phyloP scores from a whole-genome alignment of 176 grass and related monocot species.

The Zea luxurians region DNA sequence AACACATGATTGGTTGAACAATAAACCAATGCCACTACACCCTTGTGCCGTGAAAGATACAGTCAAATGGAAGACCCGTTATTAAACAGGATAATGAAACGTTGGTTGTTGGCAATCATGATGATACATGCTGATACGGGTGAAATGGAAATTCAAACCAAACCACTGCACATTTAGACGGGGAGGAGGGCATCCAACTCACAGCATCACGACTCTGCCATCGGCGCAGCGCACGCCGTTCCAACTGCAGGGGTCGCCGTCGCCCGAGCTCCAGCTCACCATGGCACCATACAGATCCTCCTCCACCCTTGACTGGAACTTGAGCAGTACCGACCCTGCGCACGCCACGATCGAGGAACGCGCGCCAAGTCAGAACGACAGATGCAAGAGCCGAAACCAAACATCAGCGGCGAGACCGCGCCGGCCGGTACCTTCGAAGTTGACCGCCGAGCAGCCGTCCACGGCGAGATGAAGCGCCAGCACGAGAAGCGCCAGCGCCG shows the following conservation, averaged over 20 bases:
- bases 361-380: constrained; percentile 16
- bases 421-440: constrained; percentile 66
- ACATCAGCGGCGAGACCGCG: background rate
- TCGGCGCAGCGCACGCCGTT: constrained; percentile 58
- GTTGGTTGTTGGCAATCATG: background rate
- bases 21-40: background rate
- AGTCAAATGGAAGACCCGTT: constrained; percentile 34
- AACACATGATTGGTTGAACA: constrained; percentile 16
- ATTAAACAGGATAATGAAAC: constrained; percentile 1
- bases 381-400: constrained; percentile 8
- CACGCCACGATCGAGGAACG: background rate
- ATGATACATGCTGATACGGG: background rate
- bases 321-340: constrained; percentile 67
- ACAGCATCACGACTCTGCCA: constrained; percentile 75
- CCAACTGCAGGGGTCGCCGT: constrained; percentile 74
- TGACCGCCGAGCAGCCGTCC: constrained; percentile 64
- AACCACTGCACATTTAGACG: background rate
- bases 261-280: constrained; percentile 59
- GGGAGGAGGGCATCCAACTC: constrained; percentile 44
- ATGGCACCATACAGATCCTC: constrained; percentile 69
- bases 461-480: constrained; percentile 51
- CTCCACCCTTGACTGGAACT: constrained; percentile 74
- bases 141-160: background rate
- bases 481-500: constrained; percentile 21
- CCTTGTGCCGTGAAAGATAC: constrained; percentile 19